Conservation (phyloP, 148 eudicot species). For the Rhododendron williamsianum region DNA sequence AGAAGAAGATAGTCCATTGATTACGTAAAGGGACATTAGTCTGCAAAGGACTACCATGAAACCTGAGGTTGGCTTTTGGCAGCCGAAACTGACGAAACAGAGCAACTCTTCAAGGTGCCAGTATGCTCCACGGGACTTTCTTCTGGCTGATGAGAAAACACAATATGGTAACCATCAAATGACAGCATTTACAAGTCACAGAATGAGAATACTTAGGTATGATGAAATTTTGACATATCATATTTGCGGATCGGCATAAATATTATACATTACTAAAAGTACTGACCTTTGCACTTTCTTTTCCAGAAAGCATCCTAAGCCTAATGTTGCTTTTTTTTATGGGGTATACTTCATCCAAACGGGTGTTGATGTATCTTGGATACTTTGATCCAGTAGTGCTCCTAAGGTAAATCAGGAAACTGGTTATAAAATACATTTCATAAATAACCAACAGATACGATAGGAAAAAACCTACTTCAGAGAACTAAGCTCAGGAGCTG, state of each 20-base stretch:
- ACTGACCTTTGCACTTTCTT: conserved; percentile 66
- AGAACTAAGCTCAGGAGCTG: conserved; percentile 19
- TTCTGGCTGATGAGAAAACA: conserved; percentile 32
- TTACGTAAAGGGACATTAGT: background rate
- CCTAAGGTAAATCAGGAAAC: conserved; percentile 25
- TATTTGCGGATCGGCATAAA: background rate
- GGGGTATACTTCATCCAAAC: conserved; percentile 69
- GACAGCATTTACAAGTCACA: background rate
- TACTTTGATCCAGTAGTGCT: conserved; percentile 38
- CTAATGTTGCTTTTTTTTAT: conserved; percentile 58
- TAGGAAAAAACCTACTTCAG: conserved; percentile 39
- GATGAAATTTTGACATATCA: background rate
- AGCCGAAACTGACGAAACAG: conserved; percentile 27
- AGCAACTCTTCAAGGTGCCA: conserved; percentile 32
- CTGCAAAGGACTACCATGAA: conserved; percentile 19
- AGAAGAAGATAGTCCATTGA: background rate
- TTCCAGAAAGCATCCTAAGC: conserved; percentile 45
- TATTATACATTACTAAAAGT: background rate
- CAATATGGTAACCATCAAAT: background rate
- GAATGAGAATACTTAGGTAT: background rate
- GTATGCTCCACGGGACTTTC: conserved; percentile 27
- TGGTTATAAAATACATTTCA: conserved; percentile 4
- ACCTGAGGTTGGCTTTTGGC: conserved; percentile 30
- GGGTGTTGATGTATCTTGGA: conserved; percentile 59
- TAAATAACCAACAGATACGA: conserved; percentile 1